These are phyloP conservation scores for Hypoxylon fragiforme DNA, from an alignment of 495 filamentous ascomycete species.

Conservation along the genomic window DNA sequence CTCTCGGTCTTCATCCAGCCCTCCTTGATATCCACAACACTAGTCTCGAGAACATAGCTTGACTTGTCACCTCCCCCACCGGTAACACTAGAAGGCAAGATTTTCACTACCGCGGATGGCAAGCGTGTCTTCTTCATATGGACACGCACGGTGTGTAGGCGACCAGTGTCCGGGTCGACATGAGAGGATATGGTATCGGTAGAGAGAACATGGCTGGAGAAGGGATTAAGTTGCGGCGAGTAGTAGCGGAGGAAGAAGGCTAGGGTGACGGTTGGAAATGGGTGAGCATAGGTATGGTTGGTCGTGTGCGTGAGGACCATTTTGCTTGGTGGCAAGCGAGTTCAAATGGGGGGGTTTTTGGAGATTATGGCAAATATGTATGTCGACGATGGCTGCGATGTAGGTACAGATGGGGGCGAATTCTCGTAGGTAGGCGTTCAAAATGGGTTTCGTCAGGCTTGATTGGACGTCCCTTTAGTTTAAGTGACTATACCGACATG, in stretches of 20 bases:
- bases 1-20: slow-evolving; percentile 88
- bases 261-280: slow-evolving; percentile 86
- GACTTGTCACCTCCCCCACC: slow-evolving; percentile 75
- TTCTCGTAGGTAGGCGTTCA: neutral
- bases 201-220: slow-evolving; percentile 90
- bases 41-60: slow-evolving; percentile 90
- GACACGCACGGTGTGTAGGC: slow-evolving; percentile 83
- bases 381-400: too few species aligned
- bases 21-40: slow-evolving; percentile 83
- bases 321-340: slow-evolving; percentile 22
- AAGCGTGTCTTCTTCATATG: slow-evolving; percentile 94
- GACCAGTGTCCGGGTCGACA: slow-evolving; percentile 77
- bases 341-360: neutral
- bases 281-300: slow-evolving; percentile 86
- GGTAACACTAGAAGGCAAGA: slow-evolving; percentile 69
- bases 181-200: slow-evolving; percentile 91
- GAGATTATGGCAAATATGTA: too few species aligned
- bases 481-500: slow-evolving; percentile 23
- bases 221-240: slow-evolving; percentile 72
- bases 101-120: slow-evolving; percentile 77
- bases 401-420: neutral
- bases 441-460: slow-evolving; percentile 16
- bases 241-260: slow-evolving; percentile 99
- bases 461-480: slow-evolving; percentile 18
- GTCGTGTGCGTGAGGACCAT: slow-evolving; percentile 70